Conservation (phyloP, 441 rosid species). For the Gossypium lobatum region DNA sequence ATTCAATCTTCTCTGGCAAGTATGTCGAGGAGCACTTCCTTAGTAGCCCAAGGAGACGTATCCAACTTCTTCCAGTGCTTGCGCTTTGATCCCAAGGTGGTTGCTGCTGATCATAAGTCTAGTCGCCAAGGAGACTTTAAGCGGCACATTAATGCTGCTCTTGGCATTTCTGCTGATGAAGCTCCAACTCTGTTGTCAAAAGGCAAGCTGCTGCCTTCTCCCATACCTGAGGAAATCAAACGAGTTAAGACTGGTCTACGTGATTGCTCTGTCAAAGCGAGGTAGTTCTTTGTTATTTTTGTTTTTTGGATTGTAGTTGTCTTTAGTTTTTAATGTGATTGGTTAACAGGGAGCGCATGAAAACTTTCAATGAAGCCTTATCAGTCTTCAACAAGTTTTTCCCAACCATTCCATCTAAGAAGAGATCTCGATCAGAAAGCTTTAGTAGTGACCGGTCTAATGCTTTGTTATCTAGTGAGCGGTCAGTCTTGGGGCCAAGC, state of each 20-base stretch:
- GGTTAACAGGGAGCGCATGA: slow-evolving; percentile 74
- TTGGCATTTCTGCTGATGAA: slow-evolving; percentile 74
- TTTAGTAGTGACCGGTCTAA: slow-evolving; percentile 51
- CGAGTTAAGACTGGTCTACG: slow-evolving; percentile 60
- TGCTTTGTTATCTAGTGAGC: slow-evolving; percentile 51
- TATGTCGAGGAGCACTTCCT: slow-evolving; percentile 62
- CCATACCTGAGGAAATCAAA: slow-evolving; percentile 78
- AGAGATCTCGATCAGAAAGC: slow-evolving; percentile 80
- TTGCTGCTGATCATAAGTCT: slow-evolving; percentile 73
- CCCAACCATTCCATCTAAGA: slow-evolving; percentile 72
- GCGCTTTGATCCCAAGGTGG: slow-evolving; percentile 71
- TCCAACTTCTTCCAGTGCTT: slow-evolving; percentile 67
- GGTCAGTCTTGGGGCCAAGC: slow-evolving; percentile 52
- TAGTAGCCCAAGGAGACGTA: slow-evolving; percentile 62
- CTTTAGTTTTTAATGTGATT: slow-evolving; percentile 27
- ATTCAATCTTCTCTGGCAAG: slow-evolving; percentile 62
- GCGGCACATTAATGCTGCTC: slow-evolving; percentile 60
- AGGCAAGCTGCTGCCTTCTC: slow-evolving; percentile 55
- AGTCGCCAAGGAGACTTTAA: slow-evolving; percentile 76
- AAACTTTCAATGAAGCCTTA: slow-evolving; percentile 74
- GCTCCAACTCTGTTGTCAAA: slow-evolving; percentile 51
- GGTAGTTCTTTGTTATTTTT: slow-evolving; percentile 48
- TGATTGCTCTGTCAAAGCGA: slow-evolving; percentile 69
- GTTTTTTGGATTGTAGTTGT: slow-evolving; percentile 14
- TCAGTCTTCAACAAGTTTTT: slow-evolving; percentile 76